Conservation (phyloP, 495 filamentous ascomycete genomes). For the Tuber umbilicatum region DNA sequence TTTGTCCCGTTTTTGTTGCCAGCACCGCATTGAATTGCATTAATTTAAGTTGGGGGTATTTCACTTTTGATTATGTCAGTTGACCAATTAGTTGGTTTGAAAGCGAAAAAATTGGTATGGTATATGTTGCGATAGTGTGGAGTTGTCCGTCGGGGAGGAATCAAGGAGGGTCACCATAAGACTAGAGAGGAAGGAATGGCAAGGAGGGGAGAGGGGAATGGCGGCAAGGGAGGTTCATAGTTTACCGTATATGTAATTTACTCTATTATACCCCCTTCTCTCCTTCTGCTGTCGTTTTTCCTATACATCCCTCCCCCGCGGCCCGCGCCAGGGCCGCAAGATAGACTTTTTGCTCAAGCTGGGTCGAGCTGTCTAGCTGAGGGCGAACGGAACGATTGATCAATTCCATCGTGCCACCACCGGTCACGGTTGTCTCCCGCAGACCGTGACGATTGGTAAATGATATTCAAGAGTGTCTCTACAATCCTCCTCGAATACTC, state of each 20-base stretch:
- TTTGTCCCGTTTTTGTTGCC: not conserved
- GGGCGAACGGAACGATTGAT: too few relatives aligned
- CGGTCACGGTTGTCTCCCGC: too few relatives aligned
- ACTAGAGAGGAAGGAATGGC: not conserved
- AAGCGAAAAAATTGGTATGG: not conserved
- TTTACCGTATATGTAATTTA: conserved; percentile 38
- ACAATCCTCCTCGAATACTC: too few relatives aligned
- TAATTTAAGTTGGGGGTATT: not conserved
- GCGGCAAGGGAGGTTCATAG: conserved; percentile 30
- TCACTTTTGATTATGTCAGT: not conserved
- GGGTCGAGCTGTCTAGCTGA: too few relatives aligned
- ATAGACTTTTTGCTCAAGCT: too few relatives aligned
- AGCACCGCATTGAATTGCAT: not conserved
- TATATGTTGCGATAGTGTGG: not conserved
- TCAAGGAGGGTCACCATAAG: not conserved
- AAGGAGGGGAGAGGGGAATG: not conserved
- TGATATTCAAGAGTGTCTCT: too few relatives aligned
- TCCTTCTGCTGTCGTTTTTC: conserved; percentile 20
- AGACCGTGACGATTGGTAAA: too few relatives aligned
- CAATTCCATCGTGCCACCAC: too few relatives aligned
- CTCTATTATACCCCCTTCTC: conserved; percentile 20
- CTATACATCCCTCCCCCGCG: conserved; percentile 5
- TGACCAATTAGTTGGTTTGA: not conserved
- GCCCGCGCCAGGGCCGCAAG: too few relatives aligned
- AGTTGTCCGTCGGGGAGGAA: not conserved